Evolutionary conservation across 306 rosid genomes (phyloP), one percentile per base, ranked within the genome.

Genomic region (Aeschynomene evenia): DNA sequence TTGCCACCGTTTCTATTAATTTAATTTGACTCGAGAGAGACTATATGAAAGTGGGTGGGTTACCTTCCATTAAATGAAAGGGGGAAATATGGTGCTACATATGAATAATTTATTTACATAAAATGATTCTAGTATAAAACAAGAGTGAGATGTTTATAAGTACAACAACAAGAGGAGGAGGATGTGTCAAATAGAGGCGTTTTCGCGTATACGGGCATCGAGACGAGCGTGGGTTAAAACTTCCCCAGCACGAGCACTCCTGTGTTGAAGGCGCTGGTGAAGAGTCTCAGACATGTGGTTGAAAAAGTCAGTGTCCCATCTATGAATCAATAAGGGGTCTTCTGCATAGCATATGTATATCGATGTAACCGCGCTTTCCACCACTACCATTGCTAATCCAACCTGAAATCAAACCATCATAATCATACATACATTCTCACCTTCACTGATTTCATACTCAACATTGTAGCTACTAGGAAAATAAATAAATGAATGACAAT

Each of bases 281-380:
- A 95, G 80, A 76, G 84, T 95, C 84, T 95, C 97, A 0, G 99
- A 95, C 80, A 95, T 79, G 71, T 91, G 97, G 85, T 84, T 80
- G 85, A 91, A 95, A 80, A 95, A 91, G 51, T 89, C 97, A 15
- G 91, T 59, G 60, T 95, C 99, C 99, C 99, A 95, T 83, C 91
- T 74, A n/a, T 77, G 92, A 72, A 95, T 95, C 76, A 91, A 78
- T 73, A 81, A 70, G 11, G 99, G 99, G 78, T 95, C 96, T 80
- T 87, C 99, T n/a, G 99, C 99, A 45, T 91, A 95, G 69, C 99
- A 95, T 3, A 95, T 89, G 40, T 95, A 95, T 65, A 95, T 91
- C 18, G 96, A 95, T 34, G 99, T 95, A 70, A 91, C 97, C 0
- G 99, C 97, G 70, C 99, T 91, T 78, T 95, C 99, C 77, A 95